phyloP scores from a whole-genome alignment of 805 yeast genomes.

The Ogataea pilisensis region DNA sequence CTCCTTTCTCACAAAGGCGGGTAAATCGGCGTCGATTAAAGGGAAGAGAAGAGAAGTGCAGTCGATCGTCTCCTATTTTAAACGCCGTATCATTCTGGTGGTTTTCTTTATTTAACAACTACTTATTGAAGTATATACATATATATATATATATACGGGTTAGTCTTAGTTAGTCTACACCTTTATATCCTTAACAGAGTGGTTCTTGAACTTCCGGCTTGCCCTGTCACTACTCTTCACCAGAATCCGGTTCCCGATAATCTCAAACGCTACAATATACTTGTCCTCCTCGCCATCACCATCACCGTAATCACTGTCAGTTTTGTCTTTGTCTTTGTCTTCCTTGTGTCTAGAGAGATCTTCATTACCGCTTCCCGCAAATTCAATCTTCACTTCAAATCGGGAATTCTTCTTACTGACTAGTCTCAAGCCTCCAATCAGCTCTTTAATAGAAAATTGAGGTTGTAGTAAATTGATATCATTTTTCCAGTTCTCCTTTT shows the following conservation, averaged over 20 bases:
- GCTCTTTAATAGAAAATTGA: constrained; percentile 23
- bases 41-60: too few relatives aligned
- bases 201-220: constrained; percentile 79
- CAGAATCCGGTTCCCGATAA: constrained; percentile 76
- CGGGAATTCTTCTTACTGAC: constrained; percentile 65
- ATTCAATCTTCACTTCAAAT: constrained; percentile 49
- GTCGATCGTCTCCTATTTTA: too few relatives aligned
- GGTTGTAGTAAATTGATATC: constrained; percentile 14
- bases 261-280: constrained; percentile 50
- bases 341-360: constrained; percentile 28
- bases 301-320: too few relatives aligned
- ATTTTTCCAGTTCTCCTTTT: constrained; percentile 35
- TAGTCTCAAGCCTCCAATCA: constrained; percentile 60
- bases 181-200: constrained; percentile 43
- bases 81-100: too few relatives aligned
- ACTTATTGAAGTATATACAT: too few relatives aligned
- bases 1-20: too few relatives aligned
- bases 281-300: constrained; percentile 22
- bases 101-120: too few relatives aligned
- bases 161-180: too few relatives aligned
- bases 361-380: constrained; percentile 20
- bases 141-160: too few relatives aligned
- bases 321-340: too few relatives aligned
- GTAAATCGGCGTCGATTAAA: too few relatives aligned
- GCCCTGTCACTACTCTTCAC: constrained; percentile 77